phyloP scores from a whole-genome alignment of 2,329 filamentous ascomycete genomes.

The Pseudocercospora musae region DNA sequence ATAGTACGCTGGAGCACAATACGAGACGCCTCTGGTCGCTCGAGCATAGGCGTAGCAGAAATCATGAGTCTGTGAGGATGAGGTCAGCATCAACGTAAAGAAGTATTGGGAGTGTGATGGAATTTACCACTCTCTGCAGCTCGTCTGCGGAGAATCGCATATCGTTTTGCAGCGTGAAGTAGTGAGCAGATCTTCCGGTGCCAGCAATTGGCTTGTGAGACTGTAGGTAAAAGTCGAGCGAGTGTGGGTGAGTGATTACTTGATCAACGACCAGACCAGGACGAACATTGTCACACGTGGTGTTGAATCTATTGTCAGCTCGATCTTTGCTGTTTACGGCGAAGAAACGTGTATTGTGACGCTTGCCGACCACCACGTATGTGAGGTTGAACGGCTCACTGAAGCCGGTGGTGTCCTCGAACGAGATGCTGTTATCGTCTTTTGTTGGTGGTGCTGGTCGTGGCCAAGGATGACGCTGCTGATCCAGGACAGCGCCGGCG shows the following conservation, averaged over 20 bases:
- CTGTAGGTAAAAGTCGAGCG: constrained; percentile 38
- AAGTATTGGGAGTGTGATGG: too few species aligned
- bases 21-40: constrained; percentile 35
- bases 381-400: not conserved
- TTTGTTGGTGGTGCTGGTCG: too few species aligned
- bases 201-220: constrained; percentile 33
- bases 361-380: constrained; percentile 38
- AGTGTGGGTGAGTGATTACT: constrained; percentile 28
- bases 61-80: constrained; percentile 22
- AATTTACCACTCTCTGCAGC: not conserved
- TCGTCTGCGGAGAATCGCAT: not conserved
- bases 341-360: constrained; percentile 45
- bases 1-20: constrained; percentile 39
- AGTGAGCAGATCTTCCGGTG: constrained; percentile 35
- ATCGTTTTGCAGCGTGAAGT: constrained; percentile 34
- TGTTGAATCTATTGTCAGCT: too few species aligned
- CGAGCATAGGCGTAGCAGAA: constrained; percentile 38
- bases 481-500: too few species aligned
- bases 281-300: not conserved
- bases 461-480: not conserved
- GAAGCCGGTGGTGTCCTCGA: not conserved
- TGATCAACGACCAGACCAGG: constrained; percentile 35
- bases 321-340: too few species aligned
- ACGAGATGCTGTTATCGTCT: too few species aligned
- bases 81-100: too few species aligned